These are phyloP conservation scores for Teunomyces gatunensis DNA, from an alignment of 805 yeast genomes.

Conservation along the genomic window DNA sequence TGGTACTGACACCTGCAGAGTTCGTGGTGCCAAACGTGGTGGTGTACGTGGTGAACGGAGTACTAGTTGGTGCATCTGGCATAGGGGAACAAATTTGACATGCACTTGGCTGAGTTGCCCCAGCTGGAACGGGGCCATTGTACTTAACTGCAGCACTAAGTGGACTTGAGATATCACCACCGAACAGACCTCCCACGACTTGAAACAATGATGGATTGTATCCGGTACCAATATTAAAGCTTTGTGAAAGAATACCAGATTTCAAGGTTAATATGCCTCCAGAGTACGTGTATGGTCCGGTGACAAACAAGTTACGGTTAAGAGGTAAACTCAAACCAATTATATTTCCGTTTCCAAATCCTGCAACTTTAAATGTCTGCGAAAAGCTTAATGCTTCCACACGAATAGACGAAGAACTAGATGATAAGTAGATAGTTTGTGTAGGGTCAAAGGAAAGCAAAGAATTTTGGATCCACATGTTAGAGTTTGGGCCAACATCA, in stretches of 20 bases:
- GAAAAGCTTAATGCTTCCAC: constrained; percentile 17
- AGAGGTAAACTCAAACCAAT: constrained; percentile 20
- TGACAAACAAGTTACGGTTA: background rate
- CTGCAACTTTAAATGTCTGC: constrained; percentile 22
- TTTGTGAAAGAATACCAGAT: constrained; percentile 6
- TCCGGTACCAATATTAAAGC: constrained; percentile 10
- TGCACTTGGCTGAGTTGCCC: constrained; percentile 5
- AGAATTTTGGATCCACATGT: constrained; percentile 8
- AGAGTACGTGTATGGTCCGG: constrained; percentile 4
- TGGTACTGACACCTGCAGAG: constrained; percentile 11
- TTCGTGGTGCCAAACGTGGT: constrained; percentile 16
- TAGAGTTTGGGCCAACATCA: constrained; percentile 13
- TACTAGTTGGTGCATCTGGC: constrained; percentile 4
- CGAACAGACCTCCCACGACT: constrained; percentile 5
- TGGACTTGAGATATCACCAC: constrained; percentile 5
- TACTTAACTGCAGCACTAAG: constrained; percentile 10
- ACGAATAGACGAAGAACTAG: constrained; percentile 7
- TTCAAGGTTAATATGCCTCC: constrained; percentile 21
- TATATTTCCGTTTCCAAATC: constrained; percentile 27
- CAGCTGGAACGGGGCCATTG: constrained; percentile 10
- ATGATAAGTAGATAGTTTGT: constrained; percentile 12
- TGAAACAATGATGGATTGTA: constrained; percentile 5
- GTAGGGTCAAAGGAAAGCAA: constrained; percentile 5
- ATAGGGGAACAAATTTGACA: constrained; percentile 7
- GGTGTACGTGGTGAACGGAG: constrained; percentile 12